Percentiles rank a stretch among this genome's conserved stretches.
Conservation (phyloP, 2,329 filamentous ascomycete species). For the Fusarium luffae region DNA sequence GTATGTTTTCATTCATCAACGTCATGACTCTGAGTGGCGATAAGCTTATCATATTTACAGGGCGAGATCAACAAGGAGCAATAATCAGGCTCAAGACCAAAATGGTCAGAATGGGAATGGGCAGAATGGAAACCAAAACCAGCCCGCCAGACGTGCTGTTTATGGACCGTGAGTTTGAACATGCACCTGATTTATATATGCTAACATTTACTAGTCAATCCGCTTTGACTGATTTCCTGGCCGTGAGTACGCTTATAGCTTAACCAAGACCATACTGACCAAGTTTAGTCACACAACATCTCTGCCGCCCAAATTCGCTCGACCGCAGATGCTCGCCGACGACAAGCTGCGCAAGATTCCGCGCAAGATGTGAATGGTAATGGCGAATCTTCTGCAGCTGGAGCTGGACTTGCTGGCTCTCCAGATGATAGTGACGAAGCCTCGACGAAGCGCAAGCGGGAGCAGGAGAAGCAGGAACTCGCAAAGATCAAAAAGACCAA, state of each 20-base stretch:
- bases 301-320: conserved; percentile 67
- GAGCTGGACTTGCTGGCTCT: conserved; percentile 43
- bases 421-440: conserved; percentile 44
- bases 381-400: conserved; percentile 32
- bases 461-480: conserved; percentile 61
- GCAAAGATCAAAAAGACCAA: conserved; percentile 73
- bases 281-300: conserved; percentile 74
- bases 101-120: conserved; percentile 17
- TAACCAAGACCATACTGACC: conserved; percentile 30
- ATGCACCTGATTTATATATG: neutral
- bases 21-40: conserved; percentile 3
- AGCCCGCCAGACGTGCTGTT: conserved; percentile 48
- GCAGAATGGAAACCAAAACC: conserved; percentile 23
- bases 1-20: conserved; percentile 16
- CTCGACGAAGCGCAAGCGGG: conserved; percentile 52
- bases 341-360: conserved; percentile 49
- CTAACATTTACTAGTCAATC: conserved; percentile 55
- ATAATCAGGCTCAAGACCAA: conserved; percentile 25
- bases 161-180: conserved; percentile 52
- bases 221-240: conserved; percentile 65
- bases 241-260: conserved; percentile 49
- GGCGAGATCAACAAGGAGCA: conserved; percentile 35
- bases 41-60: conserved; percentile 34
- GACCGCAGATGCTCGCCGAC: conserved; percentile 61
- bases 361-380: conserved; percentile 41